These are phyloP conservation scores for Nannizziopsis barbatae DNA, from an alignment of 2,329 filamentous ascomycete species.

Conservation along the genomic window DNA sequence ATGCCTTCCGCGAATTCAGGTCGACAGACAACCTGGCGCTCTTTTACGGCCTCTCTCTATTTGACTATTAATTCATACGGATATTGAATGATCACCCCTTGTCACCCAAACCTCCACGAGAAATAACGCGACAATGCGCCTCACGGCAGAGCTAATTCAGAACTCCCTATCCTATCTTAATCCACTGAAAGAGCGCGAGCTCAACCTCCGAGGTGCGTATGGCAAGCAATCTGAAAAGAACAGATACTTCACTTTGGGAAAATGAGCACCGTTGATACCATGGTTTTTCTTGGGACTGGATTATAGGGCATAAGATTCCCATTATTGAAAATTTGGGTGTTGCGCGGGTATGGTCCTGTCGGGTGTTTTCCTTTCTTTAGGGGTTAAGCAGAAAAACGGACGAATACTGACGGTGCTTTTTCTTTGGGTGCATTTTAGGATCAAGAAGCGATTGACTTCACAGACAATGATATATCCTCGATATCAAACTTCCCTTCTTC, in stretches of 20 bases:
- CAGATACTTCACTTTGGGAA: slow-evolving; percentile 81
- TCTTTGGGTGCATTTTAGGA: slow-evolving; percentile 48
- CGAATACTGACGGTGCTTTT: slow-evolving; percentile 1
- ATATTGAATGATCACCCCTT: not conserved
- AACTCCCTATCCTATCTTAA: slow-evolving; percentile 96
- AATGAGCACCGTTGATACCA: slow-evolving; percentile 75
- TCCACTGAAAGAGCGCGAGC: slow-evolving; percentile 94
- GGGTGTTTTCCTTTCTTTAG: slow-evolving; percentile 8
- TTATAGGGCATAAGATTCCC: slow-evolving; percentile 92
- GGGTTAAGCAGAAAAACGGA: not conserved
- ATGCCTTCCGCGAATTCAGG: slow-evolving; percentile 24
- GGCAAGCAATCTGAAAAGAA: slow-evolving; percentile 57
- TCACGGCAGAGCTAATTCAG: slow-evolving; percentile 90
- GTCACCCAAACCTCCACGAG: not conserved
- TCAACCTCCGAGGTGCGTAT: slow-evolving; percentile 95
- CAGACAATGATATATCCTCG: slow-evolving; percentile 89
- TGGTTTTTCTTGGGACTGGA: slow-evolving; percentile 33
- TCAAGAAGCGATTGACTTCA: slow-evolving; percentile 94
- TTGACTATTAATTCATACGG: no score
- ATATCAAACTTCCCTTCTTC: slow-evolving; percentile 89
- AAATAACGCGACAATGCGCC: slow-evolving; percentile 56
- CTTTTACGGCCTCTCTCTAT: no score
- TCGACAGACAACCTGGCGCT: no score
- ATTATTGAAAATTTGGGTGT: slow-evolving; percentile 95
- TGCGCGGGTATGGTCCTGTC: slow-evolving; percentile 56